Conservation (phyloP, 768 basidiomycete species). For the Chalciporus piperatus region DNA sequence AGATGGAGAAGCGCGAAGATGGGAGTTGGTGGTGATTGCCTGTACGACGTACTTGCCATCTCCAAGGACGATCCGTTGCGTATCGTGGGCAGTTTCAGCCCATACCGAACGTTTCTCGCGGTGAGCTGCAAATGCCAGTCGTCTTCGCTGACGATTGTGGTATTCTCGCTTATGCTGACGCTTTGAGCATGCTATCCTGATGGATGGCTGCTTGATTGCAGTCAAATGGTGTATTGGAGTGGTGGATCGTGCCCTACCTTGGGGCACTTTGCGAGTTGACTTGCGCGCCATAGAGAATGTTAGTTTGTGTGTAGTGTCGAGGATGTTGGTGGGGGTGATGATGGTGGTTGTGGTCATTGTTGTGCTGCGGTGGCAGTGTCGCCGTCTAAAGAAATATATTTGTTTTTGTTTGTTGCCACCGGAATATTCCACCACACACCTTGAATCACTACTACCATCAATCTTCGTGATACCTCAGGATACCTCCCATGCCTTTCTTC, state of each 20-base stretch:
- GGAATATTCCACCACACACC: not conserved
- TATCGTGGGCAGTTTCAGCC: constrained; percentile 35
- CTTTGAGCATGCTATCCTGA: constrained; percentile 13
- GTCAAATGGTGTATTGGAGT: constrained; percentile 20
- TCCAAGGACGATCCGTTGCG: constrained; percentile 36
- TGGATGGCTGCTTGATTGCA: constrained; percentile 25
- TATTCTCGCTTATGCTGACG: constrained; percentile 23
- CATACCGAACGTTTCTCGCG: constrained; percentile 30
- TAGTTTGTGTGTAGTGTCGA: not conserved
- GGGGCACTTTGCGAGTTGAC: constrained; percentile 18
- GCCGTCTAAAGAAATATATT: not conserved
- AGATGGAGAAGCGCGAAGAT: constrained; percentile 7
- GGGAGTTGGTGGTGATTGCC: constrained; percentile 8
- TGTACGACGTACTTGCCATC: constrained; percentile 41
- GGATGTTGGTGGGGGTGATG: constrained; percentile 5
- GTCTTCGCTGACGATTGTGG: constrained; percentile 18
- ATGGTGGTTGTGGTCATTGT: constrained; percentile 1
- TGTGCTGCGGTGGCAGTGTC: not conserved
- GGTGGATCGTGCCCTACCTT: constrained; percentile 28
- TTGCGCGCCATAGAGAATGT: constrained; percentile 20
- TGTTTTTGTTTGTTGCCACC: not conserved
- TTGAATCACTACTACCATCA: not conserved
- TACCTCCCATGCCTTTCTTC: constrained; percentile 22
- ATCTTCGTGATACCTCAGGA: not conserved
- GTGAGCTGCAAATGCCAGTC: constrained; percentile 18